Base-by-base conservation (phyloP, 257 asterid genomes). In the Sherardia arvensis region DNA sequence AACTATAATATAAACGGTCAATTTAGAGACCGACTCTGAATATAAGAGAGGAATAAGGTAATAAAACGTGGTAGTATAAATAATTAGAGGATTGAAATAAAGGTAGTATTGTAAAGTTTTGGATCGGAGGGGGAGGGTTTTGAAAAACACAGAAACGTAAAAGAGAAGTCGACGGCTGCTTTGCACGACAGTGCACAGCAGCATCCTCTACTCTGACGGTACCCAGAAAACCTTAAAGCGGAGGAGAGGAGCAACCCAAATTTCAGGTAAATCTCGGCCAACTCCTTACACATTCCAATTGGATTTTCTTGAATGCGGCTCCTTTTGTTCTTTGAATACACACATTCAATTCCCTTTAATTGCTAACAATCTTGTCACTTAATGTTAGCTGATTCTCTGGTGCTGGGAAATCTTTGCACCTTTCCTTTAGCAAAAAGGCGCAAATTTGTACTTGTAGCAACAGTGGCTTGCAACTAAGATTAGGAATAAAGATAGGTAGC, bases 181-280 rank as follows among this genome's bases (percentile, higher is more conserved):
- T n/a, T 59, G 64, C 49, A 59, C 47, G 64, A 20, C 64, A 33
- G 64, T 59, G 49, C 64, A 59, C 20, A 59, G 64, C 49, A 59
- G 64, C 64, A 33, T 11, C 27, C 64, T 14, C 22, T 29, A 45
- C 53, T 18, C 20, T 47, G 53, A 38, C 47, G 47, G 47, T 11
- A 33, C 51, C 20, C 51, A 59, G 49, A 59, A 34, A 14, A 10
- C 3, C 30, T 20, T 14, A 43, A 15, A 38, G 47, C 4, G 47
- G 47, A 38, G 47, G 47, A 10, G 47, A 38, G 18, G 47, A 33
- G 47, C 17, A 25, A 26, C 60, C 20, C 33, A 26, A n/a, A 56
- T 27, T 27, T n/a, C 61, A 56, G 61, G 61, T 56, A 56, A 56
- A 27, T 56, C 22, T 56, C n/a, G 40, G 38, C 3, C 61, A 56